A percentile compares a stretch with the other conserved stretches of the same genome.
Evolutionary conservation across 345 rosid genomes (phyloP).

Genomic region (Brassica incana): DNA sequence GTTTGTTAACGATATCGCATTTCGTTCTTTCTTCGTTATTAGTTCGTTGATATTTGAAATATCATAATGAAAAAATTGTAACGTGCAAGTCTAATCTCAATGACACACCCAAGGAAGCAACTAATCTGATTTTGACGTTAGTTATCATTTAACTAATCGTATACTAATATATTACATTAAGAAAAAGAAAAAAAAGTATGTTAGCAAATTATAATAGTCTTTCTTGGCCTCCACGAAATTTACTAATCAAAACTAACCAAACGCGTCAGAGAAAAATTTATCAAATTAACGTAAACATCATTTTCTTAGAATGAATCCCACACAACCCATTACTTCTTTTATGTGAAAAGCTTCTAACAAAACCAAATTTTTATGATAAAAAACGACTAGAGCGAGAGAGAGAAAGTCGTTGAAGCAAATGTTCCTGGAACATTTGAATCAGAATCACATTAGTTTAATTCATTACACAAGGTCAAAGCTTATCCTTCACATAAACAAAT

Average conservation of each 20-base stretch:
- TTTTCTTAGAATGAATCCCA: not conserved
- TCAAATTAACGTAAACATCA: not conserved
- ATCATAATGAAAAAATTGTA: not conserved
- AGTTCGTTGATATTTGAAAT: not conserved
- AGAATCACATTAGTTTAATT: slow-evolving; percentile 2
- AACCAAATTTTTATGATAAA: not conserved
- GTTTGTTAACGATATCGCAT: not conserved
- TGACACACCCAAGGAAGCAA: slow-evolving; percentile 20
- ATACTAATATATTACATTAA: not conserved
- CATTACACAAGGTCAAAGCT: slow-evolving; percentile 26
- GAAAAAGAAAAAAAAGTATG: not conserved
- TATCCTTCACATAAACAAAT: slow-evolving; percentile 23
- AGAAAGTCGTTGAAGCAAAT: not conserved
- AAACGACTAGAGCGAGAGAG: not conserved
- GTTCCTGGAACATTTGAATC: not conserved
- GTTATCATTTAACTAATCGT: slow-evolving; percentile 1
- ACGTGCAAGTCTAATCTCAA: slow-evolving; percentile 29
- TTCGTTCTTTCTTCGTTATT: not conserved
- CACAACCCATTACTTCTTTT: not conserved
- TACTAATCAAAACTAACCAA: slow-evolving; percentile 1
- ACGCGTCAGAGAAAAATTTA: not conserved
- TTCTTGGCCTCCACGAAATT: slow-evolving; percentile 12
- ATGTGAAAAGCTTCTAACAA: not conserved
- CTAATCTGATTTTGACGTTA: slow-evolving; percentile 16
- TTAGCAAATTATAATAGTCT: not conserved